Evolutionary conservation across 257 asterid species (phyloP).

Genomic region (Solanum tarapatanum): DNA sequence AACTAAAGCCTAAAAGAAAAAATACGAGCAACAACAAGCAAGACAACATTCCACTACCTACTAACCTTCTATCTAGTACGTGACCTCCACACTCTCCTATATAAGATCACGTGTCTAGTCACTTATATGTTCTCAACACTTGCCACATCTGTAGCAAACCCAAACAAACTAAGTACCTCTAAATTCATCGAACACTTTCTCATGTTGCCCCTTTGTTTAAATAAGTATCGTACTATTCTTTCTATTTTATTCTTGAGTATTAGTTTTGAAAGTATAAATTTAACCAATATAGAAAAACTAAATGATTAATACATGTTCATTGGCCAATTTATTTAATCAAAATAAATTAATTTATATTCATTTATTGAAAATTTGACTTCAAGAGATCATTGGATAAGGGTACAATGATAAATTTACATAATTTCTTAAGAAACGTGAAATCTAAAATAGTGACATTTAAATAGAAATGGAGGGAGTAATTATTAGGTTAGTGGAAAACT

Average conservation of each 20-base stretch:
- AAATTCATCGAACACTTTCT: neutral
- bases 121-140: neutral
- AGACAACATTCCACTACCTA: neutral
- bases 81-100: neutral
- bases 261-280: too few relatives aligned
- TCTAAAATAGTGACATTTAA: too few relatives aligned
- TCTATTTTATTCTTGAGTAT: rapidly evolving
- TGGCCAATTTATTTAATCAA: too few relatives aligned
- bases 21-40: too few relatives aligned
- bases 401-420: rapidly evolving
- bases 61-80: neutral
- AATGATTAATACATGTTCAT: too few relatives aligned
- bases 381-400: too few relatives aligned
- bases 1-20: neutral
- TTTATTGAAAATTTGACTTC: too few relatives aligned
- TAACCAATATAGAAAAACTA: rapidly evolving
- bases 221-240: too few relatives aligned
- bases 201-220: neutral
- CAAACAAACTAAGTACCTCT: neutral
- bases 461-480: neutral
- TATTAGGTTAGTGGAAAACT: neutral
- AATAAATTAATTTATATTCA: too few relatives aligned
- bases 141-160: neutral
- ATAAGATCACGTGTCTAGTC: neutral
- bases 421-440: too few relatives aligned